A percentile compares a stretch with the other conserved stretches of the same genome.
phyloP scores from a whole-genome alignment of 768 basidiomycete genomes.

The Tricholoma hemisulphureum region DNA sequence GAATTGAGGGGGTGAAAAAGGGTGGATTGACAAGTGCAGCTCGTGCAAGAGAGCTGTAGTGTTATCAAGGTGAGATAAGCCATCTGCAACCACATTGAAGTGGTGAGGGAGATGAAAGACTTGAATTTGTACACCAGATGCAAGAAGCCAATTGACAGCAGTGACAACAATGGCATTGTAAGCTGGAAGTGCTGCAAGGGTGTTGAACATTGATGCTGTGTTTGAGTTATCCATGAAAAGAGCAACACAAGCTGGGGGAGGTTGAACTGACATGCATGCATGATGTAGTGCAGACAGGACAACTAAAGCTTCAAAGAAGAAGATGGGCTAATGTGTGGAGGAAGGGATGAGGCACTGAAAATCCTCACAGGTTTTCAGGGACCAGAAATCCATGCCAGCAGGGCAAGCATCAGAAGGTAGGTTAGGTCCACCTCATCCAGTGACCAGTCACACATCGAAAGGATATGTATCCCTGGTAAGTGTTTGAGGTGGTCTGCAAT shows the following conservation, averaged over 20 bases:
- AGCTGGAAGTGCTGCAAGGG: conserved; percentile 9
- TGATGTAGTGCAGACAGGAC: neutral
- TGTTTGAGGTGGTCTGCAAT: neutral
- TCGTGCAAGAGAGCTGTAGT: too few relatives aligned
- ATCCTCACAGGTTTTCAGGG: neutral
- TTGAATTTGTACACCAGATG: conserved; percentile 1
- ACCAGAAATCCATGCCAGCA: neutral
- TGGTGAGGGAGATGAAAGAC: conserved; percentile 15
- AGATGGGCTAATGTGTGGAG: neutral
- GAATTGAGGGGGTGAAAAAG: conserved; percentile 22
- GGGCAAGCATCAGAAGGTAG: conserved; percentile 8
- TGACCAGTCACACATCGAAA: neutral
- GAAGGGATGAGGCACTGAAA: neutral
- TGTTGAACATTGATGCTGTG: conserved; percentile 33
- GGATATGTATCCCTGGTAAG: neutral
- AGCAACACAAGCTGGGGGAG: conserved; percentile 5
- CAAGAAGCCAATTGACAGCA: conserved; percentile 15
- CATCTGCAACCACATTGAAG: conserved; percentile 17
- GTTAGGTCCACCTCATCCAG: conserved; percentile 10
- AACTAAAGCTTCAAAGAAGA: neutral
- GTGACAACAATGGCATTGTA: conserved; percentile 29
- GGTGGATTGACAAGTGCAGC: neutral
- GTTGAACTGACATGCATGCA: neutral
- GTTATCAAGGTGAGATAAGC: conserved; percentile 5
- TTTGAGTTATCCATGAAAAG: conserved; percentile 32